phyloP scores from a whole-genome alignment of 306 rosid species.

The Castanea mollissima region DNA sequence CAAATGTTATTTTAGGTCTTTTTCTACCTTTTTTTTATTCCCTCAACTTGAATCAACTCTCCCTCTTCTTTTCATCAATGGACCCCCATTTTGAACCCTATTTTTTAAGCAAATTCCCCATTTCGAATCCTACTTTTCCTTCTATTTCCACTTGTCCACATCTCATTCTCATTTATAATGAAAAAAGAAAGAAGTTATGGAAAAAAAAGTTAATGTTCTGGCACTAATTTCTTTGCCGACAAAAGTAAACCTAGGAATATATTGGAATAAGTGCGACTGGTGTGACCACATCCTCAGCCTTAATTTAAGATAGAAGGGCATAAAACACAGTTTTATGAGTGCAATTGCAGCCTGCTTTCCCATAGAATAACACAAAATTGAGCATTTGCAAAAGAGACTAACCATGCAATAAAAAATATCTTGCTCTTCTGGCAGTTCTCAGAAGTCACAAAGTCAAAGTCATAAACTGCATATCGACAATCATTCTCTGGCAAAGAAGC shows the following conservation, averaged over 20 bases:
- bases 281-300: background rate
- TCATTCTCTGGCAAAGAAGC: slow-evolving; percentile 80
- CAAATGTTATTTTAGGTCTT: too few species aligned
- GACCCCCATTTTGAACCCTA: too few species aligned
- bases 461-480: slow-evolving; percentile 74
- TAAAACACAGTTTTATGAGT: background rate
- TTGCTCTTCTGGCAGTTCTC: slow-evolving; percentile 88
- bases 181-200: background rate
- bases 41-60: too few species aligned
- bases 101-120: too few species aligned
- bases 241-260: background rate
- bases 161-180: background rate
- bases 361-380: background rate
- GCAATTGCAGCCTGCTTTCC: background rate
- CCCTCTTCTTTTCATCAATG: too few species aligned
- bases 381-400: slow-evolving; percentile 31
- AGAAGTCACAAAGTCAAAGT: slow-evolving; percentile 69
- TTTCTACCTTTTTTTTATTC: too few species aligned
- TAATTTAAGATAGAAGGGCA: background rate
- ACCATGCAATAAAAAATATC: slow-evolving; percentile 78
- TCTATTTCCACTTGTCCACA: background rate
- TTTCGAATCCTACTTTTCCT: too few species aligned
- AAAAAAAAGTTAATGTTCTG: background rate
- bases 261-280: background rate
- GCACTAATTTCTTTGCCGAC: background rate